These are phyloP conservation scores for Gossypium ekmanianum DNA, from an alignment of 345 rosid genomes.

Conservation along the genomic window DNA sequence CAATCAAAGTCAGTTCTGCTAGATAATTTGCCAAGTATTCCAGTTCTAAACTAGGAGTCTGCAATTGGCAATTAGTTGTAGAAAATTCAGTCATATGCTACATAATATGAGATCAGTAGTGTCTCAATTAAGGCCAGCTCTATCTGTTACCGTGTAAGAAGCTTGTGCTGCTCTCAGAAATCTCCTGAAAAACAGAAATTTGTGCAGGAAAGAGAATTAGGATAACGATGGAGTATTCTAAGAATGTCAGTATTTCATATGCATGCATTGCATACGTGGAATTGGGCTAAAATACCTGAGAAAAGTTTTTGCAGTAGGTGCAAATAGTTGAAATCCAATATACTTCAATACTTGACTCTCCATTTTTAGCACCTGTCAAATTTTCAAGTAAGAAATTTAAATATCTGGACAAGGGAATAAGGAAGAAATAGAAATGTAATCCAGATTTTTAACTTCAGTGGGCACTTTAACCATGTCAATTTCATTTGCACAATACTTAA, in stretches of 20 bases:
- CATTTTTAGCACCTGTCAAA: slow-evolving; percentile 63
- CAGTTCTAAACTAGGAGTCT: slow-evolving; percentile 69
- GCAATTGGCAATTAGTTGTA: slow-evolving; percentile 28
- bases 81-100: slow-evolving; percentile 20
- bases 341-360: slow-evolving; percentile 62
- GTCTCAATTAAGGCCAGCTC: not conserved
- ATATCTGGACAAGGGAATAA: not conserved
- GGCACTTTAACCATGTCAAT: not conserved
- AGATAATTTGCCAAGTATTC: slow-evolving; percentile 77
- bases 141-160: slow-evolving; percentile 49
- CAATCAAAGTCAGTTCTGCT: slow-evolving; percentile 69
- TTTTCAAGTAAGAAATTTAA: not conserved
- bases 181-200: slow-evolving; percentile 56
- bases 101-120: not conserved
- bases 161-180: slow-evolving; percentile 86
- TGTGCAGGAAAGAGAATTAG: slow-evolving; percentile 14
- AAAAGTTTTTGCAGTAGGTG: slow-evolving; percentile 79
- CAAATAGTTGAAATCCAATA: slow-evolving; percentile 63
- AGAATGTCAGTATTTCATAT: not conserved
- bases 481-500: not conserved
- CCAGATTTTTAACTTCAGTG: not conserved
- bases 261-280: not conserved
- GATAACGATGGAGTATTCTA: not conserved
- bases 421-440: not conserved
- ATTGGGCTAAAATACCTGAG: slow-evolving; percentile 51